Conservation (phyloP, 2,329 filamentous ascomycete species). For the Hyphodiscus sp. region DNA sequence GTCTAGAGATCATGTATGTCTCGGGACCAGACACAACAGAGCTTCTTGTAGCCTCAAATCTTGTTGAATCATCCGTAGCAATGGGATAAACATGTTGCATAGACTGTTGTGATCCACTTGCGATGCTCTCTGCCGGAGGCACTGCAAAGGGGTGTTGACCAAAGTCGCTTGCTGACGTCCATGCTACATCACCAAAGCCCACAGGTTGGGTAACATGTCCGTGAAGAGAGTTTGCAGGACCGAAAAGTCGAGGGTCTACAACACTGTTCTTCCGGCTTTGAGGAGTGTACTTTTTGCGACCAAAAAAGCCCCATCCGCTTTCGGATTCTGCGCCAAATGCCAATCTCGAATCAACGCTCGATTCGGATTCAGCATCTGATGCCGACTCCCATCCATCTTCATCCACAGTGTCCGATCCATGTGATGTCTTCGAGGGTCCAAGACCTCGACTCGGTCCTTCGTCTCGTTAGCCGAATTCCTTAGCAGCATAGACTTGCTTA, state of each 20-base stretch:
- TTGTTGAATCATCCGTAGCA: conserved; percentile 57
- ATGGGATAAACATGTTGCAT: conserved; percentile 62
- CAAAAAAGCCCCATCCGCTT: conserved; percentile 31
- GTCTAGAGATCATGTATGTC: conserved; percentile 38
- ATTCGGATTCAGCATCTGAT: conserved; percentile 45
- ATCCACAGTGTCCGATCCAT: conserved; percentile 29
- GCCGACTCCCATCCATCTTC: conserved; percentile 54
- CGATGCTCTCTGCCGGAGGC: conserved; percentile 30
- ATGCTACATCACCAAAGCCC: conserved; percentile 42
- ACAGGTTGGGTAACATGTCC: conserved; percentile 50
- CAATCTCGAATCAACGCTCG: conserved; percentile 49
- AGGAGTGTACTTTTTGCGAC: conserved; percentile 26
- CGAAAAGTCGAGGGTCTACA: conserved; percentile 53
- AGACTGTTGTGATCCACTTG: conserved; percentile 31
- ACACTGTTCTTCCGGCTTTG: conserved; percentile 39
- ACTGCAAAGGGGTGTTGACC: conserved; percentile 16
- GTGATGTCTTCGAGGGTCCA: conserved; percentile 25
- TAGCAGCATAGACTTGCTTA: conserved; percentile 12
- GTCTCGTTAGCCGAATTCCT: conserved; percentile 5
- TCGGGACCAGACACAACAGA: conserved; percentile 41
- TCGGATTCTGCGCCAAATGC: conserved; percentile 47
- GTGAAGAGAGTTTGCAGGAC: conserved; percentile 54
- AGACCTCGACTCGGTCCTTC: conserved; percentile 20
- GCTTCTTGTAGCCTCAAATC: conserved; percentile 50
- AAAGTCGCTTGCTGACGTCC: conserved; percentile 25